Base-by-base conservation (phyloP, 2,329 filamentous ascomycete species). In the Aureobasidium vineae region DNA sequence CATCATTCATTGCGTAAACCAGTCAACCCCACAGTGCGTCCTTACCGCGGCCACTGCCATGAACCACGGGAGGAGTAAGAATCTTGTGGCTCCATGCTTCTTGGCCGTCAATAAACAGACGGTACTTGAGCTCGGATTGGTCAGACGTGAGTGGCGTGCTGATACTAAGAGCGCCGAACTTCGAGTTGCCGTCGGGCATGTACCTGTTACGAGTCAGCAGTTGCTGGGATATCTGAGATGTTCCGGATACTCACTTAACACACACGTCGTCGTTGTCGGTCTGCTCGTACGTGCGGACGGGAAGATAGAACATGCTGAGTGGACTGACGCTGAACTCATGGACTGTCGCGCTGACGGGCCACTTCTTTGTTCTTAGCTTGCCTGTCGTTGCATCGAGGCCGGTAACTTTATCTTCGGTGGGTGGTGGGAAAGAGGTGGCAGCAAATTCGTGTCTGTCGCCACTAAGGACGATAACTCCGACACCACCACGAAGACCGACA, bases 401-500 rank as follows among this genome's bases (percentile, higher is more conserved):
- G 15, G 43, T 33, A 19, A 56, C 75, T 66, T 77, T 85, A 57
- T 86, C 85, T 69, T 80, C 83, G 63, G 71, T 81, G 69, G 82
- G 79, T 16, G 85, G 84, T 10, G 85, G 85, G 72, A 88, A 88
- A 0, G 88, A 87, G 0, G 94, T 98, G 0, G 94, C 93, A 1
- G 91, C 95, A 76, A 98, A 98, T 77, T 99, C 95, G 75, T 99
- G 95, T n/a, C 95, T 84, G 74, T 99, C 95, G 0, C 95, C 95
- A 19, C 90, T 95, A 13, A 99, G 82, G 15, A 98, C 82, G 7
- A 98, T 87, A 8, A 98, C 88, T 28, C 93, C 91, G 6, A 90
- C 81, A 7, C 91, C 90, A 5, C 86, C 85, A 10, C 70, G 67
- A 15, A 85, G 80, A n/a, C 91, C 88, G 0, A 90, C 88, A 68